Conservation (phyloP, 768 basidiomycete genomes). For the Kwoniella sp. region DNA sequence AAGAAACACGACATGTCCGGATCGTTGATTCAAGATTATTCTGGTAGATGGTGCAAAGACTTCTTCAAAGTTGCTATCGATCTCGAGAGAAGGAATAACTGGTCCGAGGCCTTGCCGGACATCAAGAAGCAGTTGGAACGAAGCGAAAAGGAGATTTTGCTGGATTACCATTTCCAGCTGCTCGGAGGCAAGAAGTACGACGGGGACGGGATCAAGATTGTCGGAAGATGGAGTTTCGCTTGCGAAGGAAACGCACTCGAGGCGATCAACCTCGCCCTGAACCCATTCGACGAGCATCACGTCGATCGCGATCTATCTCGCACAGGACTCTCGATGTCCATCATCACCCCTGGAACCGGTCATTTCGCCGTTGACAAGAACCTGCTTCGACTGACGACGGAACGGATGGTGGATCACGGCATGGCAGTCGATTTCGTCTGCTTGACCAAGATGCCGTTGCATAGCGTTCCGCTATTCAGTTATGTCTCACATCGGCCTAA, state of each 20-base stretch:
- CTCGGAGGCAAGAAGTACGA: slow-evolving; percentile 27
- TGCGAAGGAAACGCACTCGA: slow-evolving; percentile 96
- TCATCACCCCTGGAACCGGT: slow-evolving; percentile 91
- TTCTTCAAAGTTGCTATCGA: slow-evolving; percentile 96
- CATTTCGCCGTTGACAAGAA: slow-evolving; percentile 90
- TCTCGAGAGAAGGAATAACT: slow-evolving; percentile 81
- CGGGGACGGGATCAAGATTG: slow-evolving; percentile 47
- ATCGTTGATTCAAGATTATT: slow-evolving; percentile 68
- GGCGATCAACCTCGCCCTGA: slow-evolving; percentile 87
- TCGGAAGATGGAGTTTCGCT: slow-evolving; percentile 61
- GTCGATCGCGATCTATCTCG: slow-evolving; percentile 90
- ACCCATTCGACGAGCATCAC: slow-evolving; percentile 90
- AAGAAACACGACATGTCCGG: slow-evolving; percentile 37
- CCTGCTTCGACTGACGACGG: slow-evolving; percentile 86
- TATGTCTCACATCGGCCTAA: slow-evolving; percentile 68
- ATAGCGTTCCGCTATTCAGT: slow-evolving; percentile 89
- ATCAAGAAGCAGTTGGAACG: slow-evolving; percentile 77
- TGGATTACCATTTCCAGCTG: slow-evolving; percentile 76
- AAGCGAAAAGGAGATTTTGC: slow-evolving; percentile 83
- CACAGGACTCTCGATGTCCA: slow-evolving; percentile 78
- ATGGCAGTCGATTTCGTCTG: slow-evolving; percentile 85
- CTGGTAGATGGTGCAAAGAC: slow-evolving; percentile 85
- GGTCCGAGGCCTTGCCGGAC: slow-evolving; percentile 80
- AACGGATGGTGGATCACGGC: slow-evolving; percentile 90
- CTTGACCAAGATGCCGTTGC: slow-evolving; percentile 85